Conservation (phyloP, 2,329 filamentous ascomycete genomes). For the Leptographium wingfieldii region DNA sequence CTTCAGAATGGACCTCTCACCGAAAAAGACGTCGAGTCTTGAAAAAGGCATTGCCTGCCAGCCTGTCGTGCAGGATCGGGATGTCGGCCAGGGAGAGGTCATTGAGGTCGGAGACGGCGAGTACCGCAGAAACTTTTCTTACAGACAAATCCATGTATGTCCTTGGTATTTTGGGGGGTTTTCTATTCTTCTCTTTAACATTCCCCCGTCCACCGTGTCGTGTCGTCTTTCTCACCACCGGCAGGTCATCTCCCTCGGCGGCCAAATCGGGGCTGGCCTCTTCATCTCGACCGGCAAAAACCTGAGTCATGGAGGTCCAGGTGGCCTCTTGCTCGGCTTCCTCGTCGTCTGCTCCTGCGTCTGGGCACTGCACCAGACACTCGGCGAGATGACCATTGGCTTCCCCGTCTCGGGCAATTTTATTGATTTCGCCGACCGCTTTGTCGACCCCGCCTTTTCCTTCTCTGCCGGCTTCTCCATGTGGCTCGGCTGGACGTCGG, state of each 20-base stretch:
- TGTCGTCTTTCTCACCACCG: not conserved
- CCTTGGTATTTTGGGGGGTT: too few relatives aligned
- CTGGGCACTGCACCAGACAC: conserved; percentile 4
- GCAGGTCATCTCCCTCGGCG: conserved; percentile 4
- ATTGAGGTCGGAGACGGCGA: not conserved
- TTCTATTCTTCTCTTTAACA: too few relatives aligned
- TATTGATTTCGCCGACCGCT: conserved; percentile 4
- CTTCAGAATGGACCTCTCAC: not conserved
- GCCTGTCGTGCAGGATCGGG: too few relatives aligned
- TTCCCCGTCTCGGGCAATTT: conserved; percentile 4
- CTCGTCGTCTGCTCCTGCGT: conserved; percentile 3
- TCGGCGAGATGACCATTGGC: conserved; percentile 6
- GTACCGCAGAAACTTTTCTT: not conserved
- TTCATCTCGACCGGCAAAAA: conserved; percentile 6
- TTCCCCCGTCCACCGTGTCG: too few relatives aligned
- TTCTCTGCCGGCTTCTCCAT: conserved; percentile 3
- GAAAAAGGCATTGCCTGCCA: not conserved
- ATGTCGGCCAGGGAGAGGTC: not conserved
- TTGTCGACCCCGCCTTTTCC: conserved; percentile 6
- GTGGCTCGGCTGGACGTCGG: conserved; percentile 2
- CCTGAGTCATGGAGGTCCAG: conserved; percentile 2
- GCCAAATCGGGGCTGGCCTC: conserved; percentile 5
- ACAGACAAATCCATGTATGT: conserved; percentile 4
- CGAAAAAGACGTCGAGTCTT: not conserved
- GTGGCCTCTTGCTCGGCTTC: conserved; percentile 2